Percentiles rank a stretch among this genome's conserved stretches.
Conservation (phyloP, 202 grass and related monocot species). For the Carex sylvatica region DNA sequence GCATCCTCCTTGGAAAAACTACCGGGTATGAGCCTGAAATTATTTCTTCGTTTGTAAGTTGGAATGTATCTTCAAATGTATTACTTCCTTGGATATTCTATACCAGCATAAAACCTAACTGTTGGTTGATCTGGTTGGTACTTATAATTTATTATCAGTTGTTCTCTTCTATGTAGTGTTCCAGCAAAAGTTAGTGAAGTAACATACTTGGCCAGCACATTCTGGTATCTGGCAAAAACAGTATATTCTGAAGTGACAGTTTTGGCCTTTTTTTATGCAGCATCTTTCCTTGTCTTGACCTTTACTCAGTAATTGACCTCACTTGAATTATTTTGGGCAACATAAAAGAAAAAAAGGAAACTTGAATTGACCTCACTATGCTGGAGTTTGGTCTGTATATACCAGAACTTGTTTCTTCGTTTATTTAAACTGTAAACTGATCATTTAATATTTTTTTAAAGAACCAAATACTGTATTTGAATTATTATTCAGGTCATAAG, state of each 20-base stretch:
- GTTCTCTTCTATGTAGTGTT: neutral
- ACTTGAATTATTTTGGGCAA: neutral
- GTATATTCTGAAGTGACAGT: neutral
- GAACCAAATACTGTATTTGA: neutral
- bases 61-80: constrained; percentile 1
- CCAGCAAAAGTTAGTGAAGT: neutral
- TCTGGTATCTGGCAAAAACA: neutral
- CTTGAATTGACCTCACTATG: neutral
- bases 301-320: neutral
- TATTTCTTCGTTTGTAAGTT: neutral
- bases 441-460: neutral
- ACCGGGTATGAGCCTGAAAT: constrained; percentile 48
- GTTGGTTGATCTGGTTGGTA: neutral
- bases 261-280: neutral
- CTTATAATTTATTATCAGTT: neutral
- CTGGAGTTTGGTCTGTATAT: neutral
- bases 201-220: neutral
- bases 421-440: neutral
- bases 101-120: neutral
- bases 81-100: neutral
- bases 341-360: neutral
- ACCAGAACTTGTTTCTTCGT: neutral
- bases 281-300: neutral
- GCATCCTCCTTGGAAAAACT: constrained; percentile 98
- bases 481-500: constrained; percentile 76